These are phyloP conservation scores for Penicillium angulare DNA, from an alignment of 495 filamentous ascomycete species.

Conservation along the genomic window DNA sequence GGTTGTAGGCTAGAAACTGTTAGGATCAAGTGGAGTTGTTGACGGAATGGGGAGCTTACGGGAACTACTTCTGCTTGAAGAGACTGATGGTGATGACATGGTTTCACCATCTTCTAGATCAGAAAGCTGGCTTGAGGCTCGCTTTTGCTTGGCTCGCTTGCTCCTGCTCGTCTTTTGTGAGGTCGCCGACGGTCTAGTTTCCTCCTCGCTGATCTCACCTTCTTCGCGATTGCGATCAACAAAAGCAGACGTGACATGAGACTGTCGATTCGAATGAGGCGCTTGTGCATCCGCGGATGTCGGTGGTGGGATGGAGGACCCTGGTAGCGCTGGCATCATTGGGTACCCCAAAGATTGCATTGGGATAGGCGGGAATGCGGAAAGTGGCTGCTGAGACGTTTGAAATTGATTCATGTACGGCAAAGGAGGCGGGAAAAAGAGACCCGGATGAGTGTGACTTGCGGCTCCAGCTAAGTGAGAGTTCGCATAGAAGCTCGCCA, in stretches of 20 bases:
- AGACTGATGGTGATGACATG: slow-evolving; percentile 20
- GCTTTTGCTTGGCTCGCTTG: neutral
- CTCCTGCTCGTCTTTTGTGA: neutral
- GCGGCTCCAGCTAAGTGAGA: slow-evolving; percentile 25
- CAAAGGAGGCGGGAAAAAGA: slow-evolving; percentile 33
- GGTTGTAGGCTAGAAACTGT: slow-evolving; percentile 41
- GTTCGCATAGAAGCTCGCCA: slow-evolving; percentile 28
- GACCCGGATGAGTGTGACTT: slow-evolving; percentile 14
- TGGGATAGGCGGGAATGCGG: slow-evolving; percentile 25
- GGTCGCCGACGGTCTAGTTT: slow-evolving; percentile 39
- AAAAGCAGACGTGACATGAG: neutral
- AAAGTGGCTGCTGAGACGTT: slow-evolving; percentile 24
- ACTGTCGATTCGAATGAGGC: neutral
- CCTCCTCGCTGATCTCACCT: slow-evolving; percentile 70
- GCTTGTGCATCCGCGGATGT: neutral
- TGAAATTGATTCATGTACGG: slow-evolving; percentile 30
- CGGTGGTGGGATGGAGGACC: slow-evolving; percentile 10
- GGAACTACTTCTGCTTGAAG: slow-evolving; percentile 34
- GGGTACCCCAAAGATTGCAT: slow-evolving; percentile 25
- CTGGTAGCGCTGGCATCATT: slow-evolving; percentile 22
- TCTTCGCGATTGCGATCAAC: slow-evolving; percentile 54
- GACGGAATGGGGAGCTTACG: slow-evolving; percentile 24
- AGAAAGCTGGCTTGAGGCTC: neutral
- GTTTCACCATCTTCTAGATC: slow-evolving; percentile 33
- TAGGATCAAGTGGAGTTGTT: slow-evolving; percentile 5